Evolutionary conservation across 2,329 filamentous ascomycete genomes (phyloP), one percentile per base, ranked within the genome.

Genomic region (Emericellopsis cladophorae): DNA sequence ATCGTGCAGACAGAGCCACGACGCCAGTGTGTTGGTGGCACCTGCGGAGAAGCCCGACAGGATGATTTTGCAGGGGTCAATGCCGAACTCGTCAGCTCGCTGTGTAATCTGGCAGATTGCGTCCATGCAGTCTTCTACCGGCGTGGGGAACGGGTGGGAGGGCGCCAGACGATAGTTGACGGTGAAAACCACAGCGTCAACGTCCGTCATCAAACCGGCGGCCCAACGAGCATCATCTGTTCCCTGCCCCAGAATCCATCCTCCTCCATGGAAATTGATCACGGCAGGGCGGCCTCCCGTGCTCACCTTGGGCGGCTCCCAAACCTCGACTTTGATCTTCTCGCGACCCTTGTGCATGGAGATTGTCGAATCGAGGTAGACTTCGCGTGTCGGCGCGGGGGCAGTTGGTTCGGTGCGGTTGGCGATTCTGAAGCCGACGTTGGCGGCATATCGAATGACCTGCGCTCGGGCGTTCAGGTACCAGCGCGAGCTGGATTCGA

Each of bases 161-260:
- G 80, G 80, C 0, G 79, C 77, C 2, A 82, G 67, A n/a, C 80
- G 70, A 53, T 84, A 84, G 49, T 81, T 76, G 48, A 81, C 75
- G 2, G 71, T 74, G 45, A 83, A 70, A 41, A 81, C 68, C 18
- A 82, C 62, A 23, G 72, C 75, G 40, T 74, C 67, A 11, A 72
- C 60, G 5, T 66, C 60, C 22, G 69, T 58, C 32, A 72, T 58
- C 4, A 79, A 68, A 31, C 67, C 61, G 4, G 68, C 64, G 6
- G 71, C 74, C 65, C 77, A 81, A 34, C 76, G 66, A 12, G 74
- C 70, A 51, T 82, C 79, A 52, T 82, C 74, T 4, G 73, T 78
- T 4, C 70, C 75, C 37, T 67, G 67, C 11, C 79, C 79, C 26
- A 81, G 58, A 7, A 77, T 74, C 58, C 80, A 82, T 5, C 79